Evolutionary conservation across 371 early-diverging fungal genomes (phyloP), one percentile per base, ranked within the genome.

Genomic region (Actinomucor elegans): DNA sequence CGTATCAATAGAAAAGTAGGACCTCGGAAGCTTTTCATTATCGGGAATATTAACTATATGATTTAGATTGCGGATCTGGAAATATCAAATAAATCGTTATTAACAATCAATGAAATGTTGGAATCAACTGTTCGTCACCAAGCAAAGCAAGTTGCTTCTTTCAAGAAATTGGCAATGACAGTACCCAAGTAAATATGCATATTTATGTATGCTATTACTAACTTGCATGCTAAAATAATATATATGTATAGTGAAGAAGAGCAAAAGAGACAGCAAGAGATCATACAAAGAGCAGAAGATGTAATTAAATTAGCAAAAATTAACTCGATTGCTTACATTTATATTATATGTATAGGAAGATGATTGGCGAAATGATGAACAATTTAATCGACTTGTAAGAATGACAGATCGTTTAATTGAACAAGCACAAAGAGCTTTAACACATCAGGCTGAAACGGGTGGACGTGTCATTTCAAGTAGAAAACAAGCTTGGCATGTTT

Each of bases 11-110:
- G 69, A 24, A 65, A 74, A 64, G 75, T 64, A 35, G 41, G 5
- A 6, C 5, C 27, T 48, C 48, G 48, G 38, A 44, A 45, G 28
- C 18, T 52, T 35, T 21, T 28, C 27, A 18, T 26, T 36, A 24
- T 32, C 23, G 47, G 34, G 24, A 31, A 38, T 43, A 47, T 31
- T 12, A 29, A 5, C 14, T 31, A n/a, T 36, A 28, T 23, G 5
- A 8, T 1, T 28, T 52, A 77, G 78, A 70, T 77, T 48, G 71
- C 69, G 26, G 76, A 75, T 64, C 60, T 79, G 53, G 72, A 75
- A 48, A 79, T 79, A 33, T 73, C 74, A 10, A 75, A 75, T 41
- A 57, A 67, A 40, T 75, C 76, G 9, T 47, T 79, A 12, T 45
- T 73, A 14, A 68, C 65, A 26, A 63, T 75, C 20, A 79, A 79